phyloP scores from a whole-genome alignment of 2,329 filamentous ascomycete species.

The Penicillium sp. region DNA sequence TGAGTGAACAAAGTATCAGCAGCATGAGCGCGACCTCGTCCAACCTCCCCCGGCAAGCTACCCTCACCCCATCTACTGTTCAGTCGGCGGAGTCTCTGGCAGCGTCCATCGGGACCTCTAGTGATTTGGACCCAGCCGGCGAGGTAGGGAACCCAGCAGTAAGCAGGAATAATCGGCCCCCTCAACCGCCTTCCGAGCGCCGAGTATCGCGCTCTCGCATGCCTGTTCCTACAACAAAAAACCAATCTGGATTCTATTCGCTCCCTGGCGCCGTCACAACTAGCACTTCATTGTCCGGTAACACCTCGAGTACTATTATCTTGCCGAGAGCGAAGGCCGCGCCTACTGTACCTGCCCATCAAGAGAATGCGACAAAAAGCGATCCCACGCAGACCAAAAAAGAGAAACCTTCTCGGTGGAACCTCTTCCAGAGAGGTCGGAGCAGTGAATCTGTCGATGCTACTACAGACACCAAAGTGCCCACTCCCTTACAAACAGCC shows the following conservation, averaged over 20 bases:
- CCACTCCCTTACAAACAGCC: slow-evolving; percentile 12
- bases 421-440: slow-evolving; percentile 51
- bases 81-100: slow-evolving; percentile 32
- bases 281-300: slow-evolving; percentile 20
- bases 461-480: slow-evolving; percentile 14
- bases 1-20: slow-evolving; percentile 38
- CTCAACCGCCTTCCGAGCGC: background rate
- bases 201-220: slow-evolving; percentile 11
- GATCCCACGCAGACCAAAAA: slow-evolving; percentile 37
- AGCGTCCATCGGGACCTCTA: slow-evolving; percentile 20
- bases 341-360: slow-evolving; percentile 1
- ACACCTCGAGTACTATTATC: slow-evolving; percentile 9
- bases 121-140: slow-evolving; percentile 10
- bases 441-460: slow-evolving; percentile 22
- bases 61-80: slow-evolving; percentile 21
- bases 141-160: slow-evolving; percentile 4
- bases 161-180: slow-evolving; percentile 3
- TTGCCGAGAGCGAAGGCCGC: slow-evolving; percentile 5
- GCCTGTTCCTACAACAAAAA: slow-evolving; percentile 22
- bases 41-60: slow-evolving; percentile 16
- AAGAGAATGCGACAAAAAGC: slow-evolving; percentile 20
- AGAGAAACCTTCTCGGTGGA: slow-evolving; percentile 41
- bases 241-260: slow-evolving; percentile 7
- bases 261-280: slow-evolving; percentile 20
- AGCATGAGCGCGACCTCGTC: slow-evolving; percentile 28